Evolutionary conservation across 441 rosid species (phyloP), one percentile per base, ranked within the genome.

Genomic region (Croton setiger): DNA sequence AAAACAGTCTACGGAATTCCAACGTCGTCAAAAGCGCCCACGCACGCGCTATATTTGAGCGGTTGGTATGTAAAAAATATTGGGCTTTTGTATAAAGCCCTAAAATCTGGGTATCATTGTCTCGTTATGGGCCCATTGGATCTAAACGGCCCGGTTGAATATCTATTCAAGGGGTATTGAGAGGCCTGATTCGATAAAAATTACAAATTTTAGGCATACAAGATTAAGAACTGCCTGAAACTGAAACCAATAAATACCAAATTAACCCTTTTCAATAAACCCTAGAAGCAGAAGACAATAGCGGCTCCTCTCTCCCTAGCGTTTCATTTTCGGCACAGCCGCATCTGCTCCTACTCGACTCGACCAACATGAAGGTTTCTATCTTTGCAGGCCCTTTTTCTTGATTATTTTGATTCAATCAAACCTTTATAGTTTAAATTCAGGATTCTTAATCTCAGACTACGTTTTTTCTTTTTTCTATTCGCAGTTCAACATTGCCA

Each of bases 401-500:
- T 4, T 39, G 35, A 2, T 18, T 3, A 47, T 39, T 21, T 14
- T 15, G 8, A 33, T 48, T 35, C 5, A 31, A 35, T 36, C 2
- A 64, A 45, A 1, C 39, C 23, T 9, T 57, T 4, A 33, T 9
- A 57, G 4, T 55, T 10, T 7, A 23, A 47, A 45, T 48, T 48
- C 14, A 4, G 45, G 36, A 11, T 20, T 55, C 31, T 13, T 2
- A 14, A 10, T 69, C 33, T 69, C 37, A 44, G 39, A 49, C 8
- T 51, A 12, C 18, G 21, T 63, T 2, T 55, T 35, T 27, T n/a
- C 5, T 6, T 59, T 4, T 3, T 55, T 13, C 4, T 17, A 17
- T 41, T 20, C 70, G 73, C 72, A 87, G 92, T 82, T 82, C 59
- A 85, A 83, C 65, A 78, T 87, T 21, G 91, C 89, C 5, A 80